Conservation (phyloP, 1,284 basidiomycete genomes). For the Marasmius oreades region DNA sequence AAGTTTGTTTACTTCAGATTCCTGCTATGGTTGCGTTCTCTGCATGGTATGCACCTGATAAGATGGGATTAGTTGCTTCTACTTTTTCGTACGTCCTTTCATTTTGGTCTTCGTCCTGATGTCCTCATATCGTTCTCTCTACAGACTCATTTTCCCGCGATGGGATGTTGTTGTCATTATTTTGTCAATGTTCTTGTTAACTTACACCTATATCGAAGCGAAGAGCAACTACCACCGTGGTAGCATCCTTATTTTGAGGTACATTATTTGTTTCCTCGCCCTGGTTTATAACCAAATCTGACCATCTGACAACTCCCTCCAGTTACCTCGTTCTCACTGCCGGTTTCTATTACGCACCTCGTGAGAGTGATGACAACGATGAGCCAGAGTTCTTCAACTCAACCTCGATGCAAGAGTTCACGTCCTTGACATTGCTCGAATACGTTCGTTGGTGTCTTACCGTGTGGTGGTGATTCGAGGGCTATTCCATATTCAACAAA, state of each 20-base stretch:
- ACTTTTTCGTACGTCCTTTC: slow-evolving; percentile 77
- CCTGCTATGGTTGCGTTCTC: slow-evolving; percentile 99
- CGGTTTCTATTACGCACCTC: slow-evolving; percentile 78
- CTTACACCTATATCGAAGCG: slow-evolving; percentile 98
- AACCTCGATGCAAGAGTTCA: slow-evolving; percentile 8
- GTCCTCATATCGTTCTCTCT: slow-evolving; percentile 10
- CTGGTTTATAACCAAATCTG: not conserved
- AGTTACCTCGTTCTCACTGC: slow-evolving; percentile 79
- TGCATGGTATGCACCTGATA: slow-evolving; percentile 84
- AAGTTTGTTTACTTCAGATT: slow-evolving; percentile 97
- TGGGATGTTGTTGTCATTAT: slow-evolving; percentile 99
- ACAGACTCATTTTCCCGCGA: slow-evolving; percentile 93
- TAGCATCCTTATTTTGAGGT: slow-evolving; percentile 90
- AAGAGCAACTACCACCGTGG: slow-evolving; percentile 97
- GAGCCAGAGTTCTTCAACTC: slow-evolving; percentile 18
- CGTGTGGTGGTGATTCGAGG: slow-evolving; percentile 1
- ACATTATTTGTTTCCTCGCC: slow-evolving; percentile 18
- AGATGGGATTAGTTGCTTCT: slow-evolving; percentile 79
- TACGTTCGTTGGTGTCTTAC: slow-evolving; percentile 12
- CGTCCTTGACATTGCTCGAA: slow-evolving; percentile 7
- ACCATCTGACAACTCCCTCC: not conserved
- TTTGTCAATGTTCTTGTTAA: slow-evolving; percentile 92
- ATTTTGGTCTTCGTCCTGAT: slow-evolving; percentile 1
- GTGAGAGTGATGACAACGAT: slow-evolving; percentile 24
- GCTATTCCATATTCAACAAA: not conserved